A percentile compares a stretch with the other conserved stretches of the same genome.
These are phyloP conservation scores for Zasmidium citrigriseum DNA, from an alignment of 2,329 filamentous ascomycete species.

Conservation along the genomic window DNA sequence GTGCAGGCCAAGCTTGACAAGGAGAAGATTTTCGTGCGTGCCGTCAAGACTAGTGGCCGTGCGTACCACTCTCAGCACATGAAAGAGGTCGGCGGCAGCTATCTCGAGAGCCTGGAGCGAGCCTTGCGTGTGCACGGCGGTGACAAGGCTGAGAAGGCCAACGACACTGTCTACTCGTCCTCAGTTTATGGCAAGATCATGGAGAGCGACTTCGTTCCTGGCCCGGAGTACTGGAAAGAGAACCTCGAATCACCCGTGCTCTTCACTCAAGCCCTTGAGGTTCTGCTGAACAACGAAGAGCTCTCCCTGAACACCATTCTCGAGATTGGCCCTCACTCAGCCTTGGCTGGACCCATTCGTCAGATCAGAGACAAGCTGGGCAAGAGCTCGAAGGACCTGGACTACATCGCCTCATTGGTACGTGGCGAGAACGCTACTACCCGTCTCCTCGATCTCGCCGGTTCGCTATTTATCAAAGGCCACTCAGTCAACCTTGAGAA, in stretches of 20 bases:
- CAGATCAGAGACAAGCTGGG: background rate
- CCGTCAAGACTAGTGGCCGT: slow-evolving; percentile 5
- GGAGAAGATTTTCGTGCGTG: slow-evolving; percentile 36
- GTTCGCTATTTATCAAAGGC: background rate
- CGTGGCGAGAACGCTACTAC: background rate
- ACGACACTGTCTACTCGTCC: background rate
- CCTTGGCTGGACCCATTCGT: slow-evolving; percentile 3
- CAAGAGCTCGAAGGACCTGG: background rate
- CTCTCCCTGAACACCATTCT: background rate
- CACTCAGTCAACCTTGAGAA: background rate
- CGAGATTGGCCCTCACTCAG: slow-evolving; percentile 13
- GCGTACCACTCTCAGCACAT: slow-evolving; percentile 48
- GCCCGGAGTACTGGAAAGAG: slow-evolving; percentile 43
- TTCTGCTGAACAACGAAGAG: background rate
- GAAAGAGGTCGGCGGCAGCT: slow-evolving; percentile 4
- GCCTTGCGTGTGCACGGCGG: background rate
- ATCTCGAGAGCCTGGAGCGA: background rate
- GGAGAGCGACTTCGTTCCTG: background rate
- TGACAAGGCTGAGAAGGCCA: background rate
- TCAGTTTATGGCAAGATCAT: background rate
- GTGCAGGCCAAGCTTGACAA: slow-evolving; percentile 24
- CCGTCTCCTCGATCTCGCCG: background rate
- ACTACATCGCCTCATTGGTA: background rate
- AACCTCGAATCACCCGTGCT: slow-evolving; percentile 49
- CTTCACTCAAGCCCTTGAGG: slow-evolving; percentile 32